A percentile compares a stretch with the other conserved stretches of the same genome.
Conservation (phyloP, 2,329 filamentous ascomycete species). For the Aspergillus sclerotialis region DNA sequence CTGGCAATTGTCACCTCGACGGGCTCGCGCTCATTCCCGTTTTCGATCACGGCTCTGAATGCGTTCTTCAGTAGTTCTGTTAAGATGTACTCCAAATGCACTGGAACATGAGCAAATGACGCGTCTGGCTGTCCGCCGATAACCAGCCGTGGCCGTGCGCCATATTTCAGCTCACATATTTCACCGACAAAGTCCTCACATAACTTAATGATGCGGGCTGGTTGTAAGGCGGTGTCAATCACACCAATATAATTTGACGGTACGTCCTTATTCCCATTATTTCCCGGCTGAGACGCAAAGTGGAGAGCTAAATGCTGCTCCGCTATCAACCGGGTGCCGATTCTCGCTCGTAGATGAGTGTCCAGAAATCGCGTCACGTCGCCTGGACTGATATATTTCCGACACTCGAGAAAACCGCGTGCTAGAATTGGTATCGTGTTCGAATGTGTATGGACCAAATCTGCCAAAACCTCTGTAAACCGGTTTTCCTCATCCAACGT, state of each 20-base stretch:
- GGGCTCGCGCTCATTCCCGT: slow-evolving; percentile 68
- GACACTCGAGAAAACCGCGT: slow-evolving; percentile 84
- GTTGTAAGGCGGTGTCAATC: slow-evolving; percentile 83
- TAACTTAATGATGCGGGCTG: slow-evolving; percentile 70
- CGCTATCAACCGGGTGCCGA: slow-evolving; percentile 87
- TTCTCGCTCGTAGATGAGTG: slow-evolving; percentile 85
- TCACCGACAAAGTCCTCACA: slow-evolving; percentile 90
- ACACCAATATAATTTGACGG: slow-evolving; percentile 74
- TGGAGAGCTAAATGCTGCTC: slow-evolving; percentile 96
- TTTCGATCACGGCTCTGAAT: slow-evolving; percentile 87
- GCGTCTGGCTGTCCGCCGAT: slow-evolving; percentile 82
- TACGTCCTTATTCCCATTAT: slow-evolving; percentile 22
- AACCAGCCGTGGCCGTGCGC: slow-evolving; percentile 69
- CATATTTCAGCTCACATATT: slow-evolving; percentile 94
- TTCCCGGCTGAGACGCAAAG: slow-evolving; percentile 64
- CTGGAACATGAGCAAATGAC: slow-evolving; percentile 88
- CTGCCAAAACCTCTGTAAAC: slow-evolving; percentile 88
- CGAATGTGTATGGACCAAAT: slow-evolving; percentile 88
- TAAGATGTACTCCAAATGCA: slow-evolving; percentile 94
- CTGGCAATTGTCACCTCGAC: slow-evolving; percentile 89
- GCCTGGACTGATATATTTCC: slow-evolving; percentile 73
- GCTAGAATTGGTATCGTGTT: slow-evolving; percentile 93
- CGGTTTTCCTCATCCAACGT: slow-evolving; percentile 79
- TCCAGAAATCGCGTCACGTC: slow-evolving; percentile 92
- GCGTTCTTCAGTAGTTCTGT: slow-evolving; percentile 96